Conservation (phyloP, 2,329 filamentous ascomycete genomes). For the Lasiodiplodia citricola region DNA sequence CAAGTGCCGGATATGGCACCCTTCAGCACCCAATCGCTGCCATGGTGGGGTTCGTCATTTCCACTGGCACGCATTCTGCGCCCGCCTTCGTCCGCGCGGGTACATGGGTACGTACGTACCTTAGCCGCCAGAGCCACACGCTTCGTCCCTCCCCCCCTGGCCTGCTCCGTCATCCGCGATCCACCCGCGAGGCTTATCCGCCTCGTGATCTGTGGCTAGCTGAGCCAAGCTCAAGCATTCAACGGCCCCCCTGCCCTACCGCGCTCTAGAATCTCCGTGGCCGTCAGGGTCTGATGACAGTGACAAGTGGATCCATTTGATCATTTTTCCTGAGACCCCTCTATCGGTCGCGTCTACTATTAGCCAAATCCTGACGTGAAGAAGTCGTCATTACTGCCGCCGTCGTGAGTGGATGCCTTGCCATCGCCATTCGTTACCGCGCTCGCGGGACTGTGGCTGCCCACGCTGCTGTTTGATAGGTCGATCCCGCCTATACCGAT, state of each 20-base stretch:
- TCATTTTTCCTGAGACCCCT: background rate
- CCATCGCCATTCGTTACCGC: constrained; percentile 16
- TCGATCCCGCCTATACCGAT: constrained; percentile 24
- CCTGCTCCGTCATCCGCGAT: constrained; percentile 6
- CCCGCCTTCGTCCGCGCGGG: background rate
- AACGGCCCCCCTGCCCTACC: background rate
- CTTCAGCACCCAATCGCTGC: background rate
- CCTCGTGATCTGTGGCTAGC: constrained; percentile 16
- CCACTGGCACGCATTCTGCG: background rate
- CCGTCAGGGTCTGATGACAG: background rate
- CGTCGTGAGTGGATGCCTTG: background rate
- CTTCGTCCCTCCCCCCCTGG: background rate
- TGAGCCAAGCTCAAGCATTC: constrained; percentile 15
- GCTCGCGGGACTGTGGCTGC: constrained; percentile 19
- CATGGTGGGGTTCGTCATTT: background rate
- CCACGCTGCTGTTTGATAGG: constrained; percentile 24
- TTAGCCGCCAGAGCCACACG: constrained; percentile 5
- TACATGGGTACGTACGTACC: background rate
- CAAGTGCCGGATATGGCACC: background rate
- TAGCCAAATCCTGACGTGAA: constrained; percentile 10
- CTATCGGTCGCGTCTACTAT: background rate
- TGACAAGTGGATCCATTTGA: background rate
- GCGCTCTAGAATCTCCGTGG: background rate
- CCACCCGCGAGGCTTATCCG: background rate
- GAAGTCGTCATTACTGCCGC: constrained; percentile 12